A percentile compares a stretch with the other conserved stretches of the same genome.
phyloP scores from a whole-genome alignment of 2,329 filamentous ascomycete species.

The Stagonosporopsis rhizophila region DNA sequence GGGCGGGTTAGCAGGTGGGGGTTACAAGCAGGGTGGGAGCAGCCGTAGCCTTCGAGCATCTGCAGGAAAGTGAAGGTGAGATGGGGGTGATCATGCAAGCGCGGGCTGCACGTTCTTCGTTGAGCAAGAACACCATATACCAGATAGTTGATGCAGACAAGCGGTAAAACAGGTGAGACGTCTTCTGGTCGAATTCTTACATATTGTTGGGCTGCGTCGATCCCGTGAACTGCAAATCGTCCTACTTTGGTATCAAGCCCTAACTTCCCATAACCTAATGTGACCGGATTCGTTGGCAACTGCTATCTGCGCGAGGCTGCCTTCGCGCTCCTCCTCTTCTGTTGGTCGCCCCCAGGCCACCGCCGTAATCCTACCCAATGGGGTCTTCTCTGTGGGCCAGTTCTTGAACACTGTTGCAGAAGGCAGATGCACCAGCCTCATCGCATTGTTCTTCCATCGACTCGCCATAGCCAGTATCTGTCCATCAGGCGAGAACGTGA shows the following conservation, averaged over 20 bases:
- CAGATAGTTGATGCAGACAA: no score
- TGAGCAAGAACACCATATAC: background rate
- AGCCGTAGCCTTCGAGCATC: background rate
- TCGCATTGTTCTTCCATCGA: slow-evolving; percentile 84
- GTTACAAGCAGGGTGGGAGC: background rate
- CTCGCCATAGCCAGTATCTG: slow-evolving; percentile 89
- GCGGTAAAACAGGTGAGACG: background rate
- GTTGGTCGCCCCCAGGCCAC: slow-evolving; percentile 56
- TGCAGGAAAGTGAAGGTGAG: background rate
- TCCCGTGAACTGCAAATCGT: background rate
- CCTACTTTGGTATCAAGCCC: slow-evolving; percentile 25
- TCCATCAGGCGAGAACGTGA: slow-evolving; percentile 85
- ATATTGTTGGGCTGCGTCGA: background rate
- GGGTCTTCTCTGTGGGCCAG: slow-evolving; percentile 92
- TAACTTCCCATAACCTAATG: slow-evolving; percentile 82
- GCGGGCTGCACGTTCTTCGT: background rate
- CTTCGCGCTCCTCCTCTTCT: slow-evolving; percentile 68
- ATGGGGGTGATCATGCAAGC: background rate
- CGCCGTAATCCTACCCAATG: slow-evolving; percentile 78
- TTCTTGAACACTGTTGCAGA: slow-evolving; percentile 95
- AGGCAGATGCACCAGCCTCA: slow-evolving; percentile 87
- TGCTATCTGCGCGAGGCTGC: slow-evolving; percentile 65
- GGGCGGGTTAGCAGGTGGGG: background rate
- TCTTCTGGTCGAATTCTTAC: background rate
- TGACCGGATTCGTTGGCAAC: slow-evolving; percentile 90